A percentile compares a stretch with the other conserved stretches of the same genome.
These are phyloP conservation scores for Elsinoe ampelina DNA, from an alignment of 2,329 filamentous ascomycete genomes.

Conservation along the genomic window DNA sequence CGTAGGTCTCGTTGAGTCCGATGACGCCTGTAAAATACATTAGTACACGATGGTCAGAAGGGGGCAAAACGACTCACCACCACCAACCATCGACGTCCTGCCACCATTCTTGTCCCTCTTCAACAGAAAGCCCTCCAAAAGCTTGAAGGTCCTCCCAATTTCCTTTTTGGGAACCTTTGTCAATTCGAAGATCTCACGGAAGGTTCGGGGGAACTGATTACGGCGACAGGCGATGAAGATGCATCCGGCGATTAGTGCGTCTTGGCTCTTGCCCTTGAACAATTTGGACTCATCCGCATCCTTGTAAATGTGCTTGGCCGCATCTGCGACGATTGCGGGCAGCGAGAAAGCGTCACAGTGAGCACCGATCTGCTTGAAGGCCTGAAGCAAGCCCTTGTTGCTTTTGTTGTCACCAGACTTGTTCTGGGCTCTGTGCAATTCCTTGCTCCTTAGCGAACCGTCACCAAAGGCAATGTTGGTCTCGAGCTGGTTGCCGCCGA, in stretches of 20 bases:
- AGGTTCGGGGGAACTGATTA: conserved; percentile 75
- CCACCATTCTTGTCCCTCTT: conserved; percentile 54
- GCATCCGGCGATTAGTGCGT: conserved; percentile 88
- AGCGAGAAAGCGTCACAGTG: conserved; percentile 80
- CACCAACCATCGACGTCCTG: conserved; percentile 24
- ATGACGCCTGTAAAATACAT: conserved; percentile 20
- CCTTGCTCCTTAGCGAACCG: conserved; percentile 58
- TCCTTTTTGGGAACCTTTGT: conserved; percentile 96
- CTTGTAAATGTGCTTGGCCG: conserved; percentile 92
- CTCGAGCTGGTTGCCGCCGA: conserved; percentile 82
- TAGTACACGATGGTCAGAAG: neutral
- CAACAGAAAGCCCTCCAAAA: conserved; percentile 77
- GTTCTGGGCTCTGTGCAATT: conserved; percentile 75
- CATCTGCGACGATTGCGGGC: conserved; percentile 71
- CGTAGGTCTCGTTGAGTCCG: conserved; percentile 18
- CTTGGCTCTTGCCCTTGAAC: conserved; percentile 91
- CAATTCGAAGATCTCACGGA: conserved; percentile 86
- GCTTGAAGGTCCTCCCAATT: conserved; percentile 91
- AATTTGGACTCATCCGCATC: conserved; percentile 84
- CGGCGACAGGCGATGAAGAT: conserved; percentile 97
- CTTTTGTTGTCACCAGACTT: conserved; percentile 72
- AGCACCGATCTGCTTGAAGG: conserved; percentile 78
- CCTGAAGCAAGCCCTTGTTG: conserved; percentile 70
- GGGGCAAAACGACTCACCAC: conserved; percentile 39
- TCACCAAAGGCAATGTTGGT: conserved; percentile 82